These are phyloP conservation scores for Schizochytrium sp. DNA, from an alignment of 108 stramenopile genomes.

Conservation along the genomic window DNA sequence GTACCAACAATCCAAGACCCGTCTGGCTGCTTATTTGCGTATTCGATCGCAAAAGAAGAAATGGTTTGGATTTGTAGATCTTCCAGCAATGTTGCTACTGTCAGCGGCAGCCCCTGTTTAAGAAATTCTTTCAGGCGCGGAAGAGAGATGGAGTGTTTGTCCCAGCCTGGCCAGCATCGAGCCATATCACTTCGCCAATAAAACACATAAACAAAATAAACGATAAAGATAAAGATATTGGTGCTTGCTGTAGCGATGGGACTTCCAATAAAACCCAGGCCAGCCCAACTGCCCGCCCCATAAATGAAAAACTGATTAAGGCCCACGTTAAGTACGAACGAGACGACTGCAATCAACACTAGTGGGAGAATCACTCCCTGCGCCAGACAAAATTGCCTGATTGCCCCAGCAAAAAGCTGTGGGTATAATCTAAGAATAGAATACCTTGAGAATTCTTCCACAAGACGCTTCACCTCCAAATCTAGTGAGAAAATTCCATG, in stretches of 20 bases:
- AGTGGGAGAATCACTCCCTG: constrained; percentile 16
- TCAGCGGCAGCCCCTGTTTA: constrained; percentile 33
- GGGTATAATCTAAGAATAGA: constrained; percentile 1
- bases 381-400: constrained; percentile 18
- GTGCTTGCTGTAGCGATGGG: constrained; percentile 40
- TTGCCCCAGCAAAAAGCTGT: constrained; percentile 8
- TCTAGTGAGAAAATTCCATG: constrained; percentile 5
- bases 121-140: constrained; percentile 36
- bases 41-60: constrained; percentile 29
- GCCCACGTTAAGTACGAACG: constrained; percentile 12
- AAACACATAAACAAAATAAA: constrained; percentile 13
- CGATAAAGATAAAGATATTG: background rate
- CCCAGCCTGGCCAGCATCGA: constrained; percentile 37
- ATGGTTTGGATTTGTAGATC: constrained; percentile 37
- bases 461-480: background rate
- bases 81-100: constrained; percentile 22
- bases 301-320: constrained; percentile 29
- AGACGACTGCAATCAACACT: background rate
- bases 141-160: background rate
- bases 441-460: constrained; percentile 13
- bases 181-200: constrained; percentile 33
- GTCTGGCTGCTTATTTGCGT: background rate
- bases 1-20: constrained; percentile 41
- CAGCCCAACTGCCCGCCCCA: background rate
- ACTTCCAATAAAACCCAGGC: constrained; percentile 1